Conservation (phyloP, 1,284 basidiomycete genomes). For the Ustilago esculenta region DNA sequence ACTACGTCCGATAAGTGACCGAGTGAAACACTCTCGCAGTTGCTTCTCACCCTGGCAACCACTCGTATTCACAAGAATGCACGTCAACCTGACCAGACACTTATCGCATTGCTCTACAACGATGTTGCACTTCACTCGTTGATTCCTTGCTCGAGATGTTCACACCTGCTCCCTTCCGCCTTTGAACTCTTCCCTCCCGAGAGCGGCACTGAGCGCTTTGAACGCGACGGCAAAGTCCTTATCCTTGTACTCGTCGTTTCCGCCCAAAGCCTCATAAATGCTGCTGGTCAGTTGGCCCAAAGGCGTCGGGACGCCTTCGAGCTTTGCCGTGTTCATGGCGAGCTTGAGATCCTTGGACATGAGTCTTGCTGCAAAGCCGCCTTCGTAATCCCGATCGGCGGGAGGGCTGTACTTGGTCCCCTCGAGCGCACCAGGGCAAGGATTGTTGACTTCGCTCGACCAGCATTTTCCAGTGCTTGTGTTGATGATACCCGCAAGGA, state of each 20-base stretch:
- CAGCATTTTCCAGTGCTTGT: constrained; percentile 73
- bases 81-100: too few species aligned
- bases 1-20: too few species aligned
- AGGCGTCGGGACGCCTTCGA: constrained; percentile 54
- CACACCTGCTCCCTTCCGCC: constrained; percentile 29
- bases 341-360: constrained; percentile 58
- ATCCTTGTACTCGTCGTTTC: constrained; percentile 47
- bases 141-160: constrained; percentile 32
- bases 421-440: constrained; percentile 77
- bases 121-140: too few species aligned
- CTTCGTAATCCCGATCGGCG: constrained; percentile 82
- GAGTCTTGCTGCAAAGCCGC: constrained; percentile 58
- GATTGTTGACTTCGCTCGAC: constrained; percentile 86
- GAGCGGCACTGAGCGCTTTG: constrained; percentile 50
- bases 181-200: constrained; percentile 48
- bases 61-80: too few species aligned
- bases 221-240: constrained; percentile 60
- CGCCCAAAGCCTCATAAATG: constrained; percentile 55
- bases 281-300: constrained; percentile 48
- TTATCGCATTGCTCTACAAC: too few species aligned
- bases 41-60: too few species aligned
- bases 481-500: constrained; percentile 62
- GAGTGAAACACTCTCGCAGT: too few species aligned
- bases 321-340: constrained; percentile 54
- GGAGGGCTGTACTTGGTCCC: constrained; percentile 76